These are phyloP conservation scores for Chlorella vulgaris DNA, from an alignment of 139 green algal species.

Conservation along the genomic window DNA sequence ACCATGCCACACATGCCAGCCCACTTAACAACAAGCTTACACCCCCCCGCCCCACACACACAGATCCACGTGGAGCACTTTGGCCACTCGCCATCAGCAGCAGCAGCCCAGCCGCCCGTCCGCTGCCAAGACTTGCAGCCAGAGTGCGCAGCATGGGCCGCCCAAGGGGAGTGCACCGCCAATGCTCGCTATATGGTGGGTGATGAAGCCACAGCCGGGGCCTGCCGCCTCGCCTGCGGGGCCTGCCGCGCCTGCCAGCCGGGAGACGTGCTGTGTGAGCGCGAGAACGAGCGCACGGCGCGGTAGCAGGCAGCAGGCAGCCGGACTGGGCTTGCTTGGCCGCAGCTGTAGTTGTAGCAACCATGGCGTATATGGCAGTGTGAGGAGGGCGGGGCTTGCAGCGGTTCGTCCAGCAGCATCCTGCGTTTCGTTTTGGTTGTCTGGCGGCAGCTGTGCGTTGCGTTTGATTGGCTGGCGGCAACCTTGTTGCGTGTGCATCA, in stretches of 20 bases:
- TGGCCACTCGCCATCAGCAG: not conserved
- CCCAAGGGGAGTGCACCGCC: slow-evolving; percentile 31
- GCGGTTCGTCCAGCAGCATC: too few relatives aligned
- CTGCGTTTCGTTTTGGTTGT: not conserved
- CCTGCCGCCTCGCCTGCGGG: slow-evolving; percentile 14
- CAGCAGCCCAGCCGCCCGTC: not conserved
- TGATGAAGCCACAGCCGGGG: not conserved
- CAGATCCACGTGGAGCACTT: slow-evolving; percentile 20
- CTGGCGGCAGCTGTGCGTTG: not conserved
- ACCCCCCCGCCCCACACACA: too few relatives aligned
- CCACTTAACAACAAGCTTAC: too few relatives aligned
- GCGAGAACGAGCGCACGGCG: not conserved
- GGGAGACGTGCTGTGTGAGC: not conserved
- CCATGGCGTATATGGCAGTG: too few relatives aligned
- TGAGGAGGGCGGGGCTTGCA: too few relatives aligned
- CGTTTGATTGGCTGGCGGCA: not conserved
- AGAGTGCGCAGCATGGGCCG: slow-evolving; percentile 39
- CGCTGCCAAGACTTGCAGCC: slow-evolving; percentile 20
- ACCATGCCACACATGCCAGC: too few relatives aligned
- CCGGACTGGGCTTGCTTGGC: not conserved
- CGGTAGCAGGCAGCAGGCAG: not conserved
- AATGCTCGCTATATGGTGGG: slow-evolving; percentile 42
- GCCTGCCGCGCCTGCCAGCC: not conserved
- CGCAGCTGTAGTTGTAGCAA: not conserved
- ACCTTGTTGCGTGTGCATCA: not conserved